A percentile compares a stretch with the other conserved stretches of the same genome.
Evolutionary conservation across 768 basidiomycete genomes (phyloP).

Genomic region (Mycena galericulata): DNA sequence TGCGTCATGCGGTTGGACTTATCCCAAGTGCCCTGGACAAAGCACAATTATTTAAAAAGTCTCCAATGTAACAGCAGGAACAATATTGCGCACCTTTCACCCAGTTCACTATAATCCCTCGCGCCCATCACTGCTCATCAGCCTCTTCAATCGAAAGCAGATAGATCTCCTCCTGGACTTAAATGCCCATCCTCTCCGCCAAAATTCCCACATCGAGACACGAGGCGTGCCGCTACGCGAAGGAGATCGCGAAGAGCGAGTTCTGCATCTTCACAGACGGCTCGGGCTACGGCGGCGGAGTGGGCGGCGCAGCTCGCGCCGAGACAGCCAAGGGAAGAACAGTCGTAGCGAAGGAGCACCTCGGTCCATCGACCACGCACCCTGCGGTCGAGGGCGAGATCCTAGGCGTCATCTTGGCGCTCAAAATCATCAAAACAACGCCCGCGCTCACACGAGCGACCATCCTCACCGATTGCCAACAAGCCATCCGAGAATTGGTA

Average conservation of each 20-base stretch:
- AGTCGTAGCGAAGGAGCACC: conserved; percentile 19
- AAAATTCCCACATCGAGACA: neutral
- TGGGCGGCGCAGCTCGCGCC: conserved; percentile 28
- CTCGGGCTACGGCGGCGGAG: conserved; percentile 3
- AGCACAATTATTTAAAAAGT: too few species aligned
- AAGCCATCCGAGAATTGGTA: conserved; percentile 18
- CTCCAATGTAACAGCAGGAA: too few species aligned
- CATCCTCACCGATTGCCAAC: conserved; percentile 26
- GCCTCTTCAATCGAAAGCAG: too few species aligned
- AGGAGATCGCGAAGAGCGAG: neutral
- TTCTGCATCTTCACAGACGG: conserved; percentile 28
- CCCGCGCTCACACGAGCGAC: conserved; percentile 11
- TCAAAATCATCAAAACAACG: conserved; percentile 3
- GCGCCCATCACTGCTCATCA: too few species aligned
- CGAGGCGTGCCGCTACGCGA: neutral
- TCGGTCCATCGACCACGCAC: neutral
- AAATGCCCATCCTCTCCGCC: too few species aligned
- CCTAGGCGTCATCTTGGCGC: conserved; percentile 13
- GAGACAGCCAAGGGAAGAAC: conserved; percentile 14
- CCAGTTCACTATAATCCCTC: too few species aligned
- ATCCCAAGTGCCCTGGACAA: too few species aligned
- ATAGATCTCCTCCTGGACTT: too few species aligned
- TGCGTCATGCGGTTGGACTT: too few species aligned
- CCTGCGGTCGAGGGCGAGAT: conserved; percentile 28
- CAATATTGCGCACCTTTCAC: too few species aligned